Percentiles rank a stretch among this genome's conserved stretches.
phyloP scores from a whole-genome alignment of 2,329 filamentous ascomycete genomes.

The Cordyceps cateniannulata region DNA sequence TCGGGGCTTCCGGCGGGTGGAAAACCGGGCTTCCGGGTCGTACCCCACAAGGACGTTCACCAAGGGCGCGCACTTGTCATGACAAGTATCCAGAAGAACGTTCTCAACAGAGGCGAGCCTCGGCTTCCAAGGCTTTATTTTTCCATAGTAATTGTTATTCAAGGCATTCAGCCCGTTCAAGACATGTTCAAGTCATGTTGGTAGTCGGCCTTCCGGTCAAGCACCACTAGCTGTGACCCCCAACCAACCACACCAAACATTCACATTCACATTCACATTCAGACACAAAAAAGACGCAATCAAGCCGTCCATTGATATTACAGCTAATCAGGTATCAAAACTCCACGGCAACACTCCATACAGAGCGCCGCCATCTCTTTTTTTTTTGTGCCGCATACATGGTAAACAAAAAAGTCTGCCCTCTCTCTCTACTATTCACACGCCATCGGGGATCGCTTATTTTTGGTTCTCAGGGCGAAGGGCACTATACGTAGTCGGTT shows the following conservation, averaged over 20 bases:
- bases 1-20: too few species aligned
- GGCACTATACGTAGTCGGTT: conserved; percentile 38
- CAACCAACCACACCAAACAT: too few species aligned
- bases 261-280: neutral
- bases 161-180: too few species aligned
- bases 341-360: neutral
- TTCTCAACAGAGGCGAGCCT: too few species aligned
- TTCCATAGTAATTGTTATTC: too few species aligned
- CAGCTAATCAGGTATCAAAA: conserved; percentile 12
- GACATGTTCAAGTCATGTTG: too few species aligned
- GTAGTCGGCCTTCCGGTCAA: too few species aligned
- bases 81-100: too few species aligned
- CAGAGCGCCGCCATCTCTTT: neutral
- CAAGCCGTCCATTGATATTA: conserved; percentile 9
- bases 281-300: neutral
- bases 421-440: neutral
- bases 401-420: neutral
- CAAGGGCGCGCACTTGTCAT: neutral
- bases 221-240: too few species aligned
- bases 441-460: conserved; percentile 36
- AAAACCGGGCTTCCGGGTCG: too few species aligned
- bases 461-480: conserved; percentile 85
- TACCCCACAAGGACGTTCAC: neutral
- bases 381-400: conserved; percentile 7
- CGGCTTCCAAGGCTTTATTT: too few species aligned